Percentiles rank a stretch among this genome's conserved stretches.
Evolutionary conservation across 495 filamentous ascomycete species (phyloP).

Genomic region (Thermochaetoides thermophila): DNA sequence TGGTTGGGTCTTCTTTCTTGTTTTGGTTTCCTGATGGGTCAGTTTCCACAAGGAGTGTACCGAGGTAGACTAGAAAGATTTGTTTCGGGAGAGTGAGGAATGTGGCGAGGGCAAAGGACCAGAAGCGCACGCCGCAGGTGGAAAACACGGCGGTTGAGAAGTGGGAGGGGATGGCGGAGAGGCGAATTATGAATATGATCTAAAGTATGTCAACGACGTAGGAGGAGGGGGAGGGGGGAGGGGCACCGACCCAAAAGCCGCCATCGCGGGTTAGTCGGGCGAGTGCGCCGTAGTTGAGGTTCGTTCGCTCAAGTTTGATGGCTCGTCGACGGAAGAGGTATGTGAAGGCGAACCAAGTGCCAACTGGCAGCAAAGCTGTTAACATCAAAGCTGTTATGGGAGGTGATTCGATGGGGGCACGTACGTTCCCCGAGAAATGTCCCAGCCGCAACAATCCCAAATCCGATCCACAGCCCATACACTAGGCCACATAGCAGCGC

Average conservation of each 20-base stretch:
- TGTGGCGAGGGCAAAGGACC: constrained; percentile 18
- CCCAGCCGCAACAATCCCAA: constrained; percentile 19
- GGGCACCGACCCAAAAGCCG: constrained; percentile 13
- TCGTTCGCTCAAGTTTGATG: constrained; percentile 16
- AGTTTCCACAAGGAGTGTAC: constrained; percentile 18
- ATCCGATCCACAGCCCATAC: constrained; percentile 18
- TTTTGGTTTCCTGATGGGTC: too few species aligned
- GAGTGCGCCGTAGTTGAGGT: constrained; percentile 18
- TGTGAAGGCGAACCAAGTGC: constrained; percentile 18
- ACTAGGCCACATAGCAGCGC: constrained; percentile 20
- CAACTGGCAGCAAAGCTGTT: too few species aligned
- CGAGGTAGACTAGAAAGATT: constrained; percentile 21
- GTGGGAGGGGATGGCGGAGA: constrained; percentile 21
- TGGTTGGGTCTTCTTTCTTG: too few species aligned
- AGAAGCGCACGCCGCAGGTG: constrained; percentile 21
- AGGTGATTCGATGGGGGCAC: too few species aligned
- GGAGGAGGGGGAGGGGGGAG: background rate
- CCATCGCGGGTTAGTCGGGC: constrained; percentile 16
- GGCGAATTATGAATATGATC: constrained; percentile 20
- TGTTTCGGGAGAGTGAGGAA: constrained; percentile 21
- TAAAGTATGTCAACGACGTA: background rate
- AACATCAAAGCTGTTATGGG: too few species aligned
- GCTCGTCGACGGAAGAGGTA: constrained; percentile 12
- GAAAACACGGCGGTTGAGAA: constrained; percentile 22
- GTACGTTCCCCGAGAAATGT: constrained; percentile 17